Base-by-base conservation (phyloP, 768 basidiomycete species). In the Mycena albidolilacea region DNA sequence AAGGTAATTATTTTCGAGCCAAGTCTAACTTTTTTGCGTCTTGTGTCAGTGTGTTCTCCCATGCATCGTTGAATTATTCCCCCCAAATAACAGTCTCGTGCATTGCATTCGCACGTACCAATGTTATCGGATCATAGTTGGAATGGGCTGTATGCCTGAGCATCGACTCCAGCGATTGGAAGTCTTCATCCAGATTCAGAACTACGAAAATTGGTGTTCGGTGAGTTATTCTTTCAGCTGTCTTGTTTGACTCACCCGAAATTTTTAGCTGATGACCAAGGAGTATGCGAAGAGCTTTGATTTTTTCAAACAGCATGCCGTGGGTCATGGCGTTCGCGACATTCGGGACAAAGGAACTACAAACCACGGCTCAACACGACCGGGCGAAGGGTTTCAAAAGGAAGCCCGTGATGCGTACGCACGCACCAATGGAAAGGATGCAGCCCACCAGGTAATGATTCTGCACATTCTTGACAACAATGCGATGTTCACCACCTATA, bases 11-110 rank as follows among this genome's bases (percentile, higher is more conserved):
- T 43, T 43, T 43, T 43, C 12, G 41, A 8, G 41, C 11, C 41
- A 12, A 43, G 41, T 43, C 41, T 43, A 43, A 43, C 41, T 43
- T 43, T 12, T 43, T 43, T 43, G 41, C 12, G 12, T 43, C 41
- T 43, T 43, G 41, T 35, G 71, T n/a, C 38, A 82, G 81, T 80
- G 77, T 38, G 72, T 81, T 35, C 61, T 80, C 9, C 78, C 77
- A 17, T 80, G 78, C 60, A 72, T 82, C 44, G 81, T 81, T 3
- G 71, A 81, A 43, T 41, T 82, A n/a, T 74, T 82, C 35, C 80
- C 79, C 0, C 21, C 46, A 21, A 79, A 80, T 37, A 79, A 79
- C n/a, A 48, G 64, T 0, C 75, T 81, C 0, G 72, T 82, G 0
- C 75, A 76, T 50, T 81, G 80, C 61, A 79, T 81, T 43, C 73